Conservation (phyloP, 306 rosid species). For the Quercus cerris region DNA sequence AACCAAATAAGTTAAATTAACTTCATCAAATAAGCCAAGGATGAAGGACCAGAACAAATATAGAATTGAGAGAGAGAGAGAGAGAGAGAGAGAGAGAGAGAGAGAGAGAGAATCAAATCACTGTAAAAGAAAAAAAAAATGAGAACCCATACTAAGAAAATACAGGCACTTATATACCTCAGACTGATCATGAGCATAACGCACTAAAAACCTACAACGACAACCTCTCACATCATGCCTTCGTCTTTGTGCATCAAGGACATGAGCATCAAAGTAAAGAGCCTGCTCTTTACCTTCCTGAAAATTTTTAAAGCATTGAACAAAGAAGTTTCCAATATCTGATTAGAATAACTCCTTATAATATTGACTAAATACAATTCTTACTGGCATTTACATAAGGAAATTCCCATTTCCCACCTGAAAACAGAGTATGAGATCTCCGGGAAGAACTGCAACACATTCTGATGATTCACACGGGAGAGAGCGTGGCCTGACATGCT, state of each 20-base stretch:
- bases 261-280: slow-evolving; percentile 96
- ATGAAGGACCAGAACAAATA: slow-evolving; percentile 9
- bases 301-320: neutral
- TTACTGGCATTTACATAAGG: slow-evolving; percentile 9
- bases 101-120: neutral
- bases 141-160: slow-evolving; percentile 7
- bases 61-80: neutral
- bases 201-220: slow-evolving; percentile 99
- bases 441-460: slow-evolving; percentile 96
- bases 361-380: neutral
- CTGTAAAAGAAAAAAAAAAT: neutral
- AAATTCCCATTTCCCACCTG: slow-evolving; percentile 70
- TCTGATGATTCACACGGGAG: slow-evolving; percentile 98
- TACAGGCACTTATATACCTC: slow-evolving; percentile 58
- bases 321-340: slow-evolving; percentile 13
- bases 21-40: neutral
- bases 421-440: slow-evolving; percentile 94
- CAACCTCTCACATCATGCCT: slow-evolving; percentile 99
- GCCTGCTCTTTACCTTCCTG: slow-evolving; percentile 99
- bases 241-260: slow-evolving; percentile 96
- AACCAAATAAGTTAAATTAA: neutral
- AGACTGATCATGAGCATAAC: slow-evolving; percentile 91
- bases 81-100: neutral
- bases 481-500: slow-evolving; percentile 87
- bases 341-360: neutral